These are phyloP conservation scores for Handroanthus guayacan DNA, from an alignment of 257 asterid genomes.

Conservation along the genomic window DNA sequence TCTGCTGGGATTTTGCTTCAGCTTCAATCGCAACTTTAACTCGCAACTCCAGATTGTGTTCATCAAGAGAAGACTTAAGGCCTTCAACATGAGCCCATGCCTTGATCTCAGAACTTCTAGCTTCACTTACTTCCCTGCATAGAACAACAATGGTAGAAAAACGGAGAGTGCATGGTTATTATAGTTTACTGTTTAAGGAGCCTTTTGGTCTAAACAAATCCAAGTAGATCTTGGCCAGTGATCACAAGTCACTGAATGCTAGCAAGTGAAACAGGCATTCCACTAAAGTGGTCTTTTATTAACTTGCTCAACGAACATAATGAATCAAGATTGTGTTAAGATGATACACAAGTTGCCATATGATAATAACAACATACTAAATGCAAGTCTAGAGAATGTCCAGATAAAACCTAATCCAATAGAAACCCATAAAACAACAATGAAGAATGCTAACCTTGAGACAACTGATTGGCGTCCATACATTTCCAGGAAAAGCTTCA, in stretches of 20 bases:
- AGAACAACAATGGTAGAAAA: conserved; percentile 37
- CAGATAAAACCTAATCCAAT: conserved; percentile 23
- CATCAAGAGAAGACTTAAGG: conserved; percentile 84
- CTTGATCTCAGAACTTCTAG: conserved; percentile 74
- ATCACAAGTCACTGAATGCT: conserved; percentile 21
- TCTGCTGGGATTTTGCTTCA: conserved; percentile 91
- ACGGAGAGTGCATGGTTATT: not conserved
- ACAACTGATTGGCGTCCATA: conserved; percentile 64
- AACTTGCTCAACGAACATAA: conserved; percentile 19
- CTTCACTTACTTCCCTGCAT: conserved; percentile 81
- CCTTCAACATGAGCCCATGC: conserved; percentile 92
- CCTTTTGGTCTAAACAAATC: conserved; percentile 4
- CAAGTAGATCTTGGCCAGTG: conserved; percentile 15
- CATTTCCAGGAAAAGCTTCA: conserved; percentile 81
- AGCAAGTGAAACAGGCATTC: conserved; percentile 15
- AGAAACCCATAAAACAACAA: conserved; percentile 10
- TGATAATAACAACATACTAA: not conserved
- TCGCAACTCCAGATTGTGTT: conserved; percentile 81
- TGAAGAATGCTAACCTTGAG: conserved; percentile 68
- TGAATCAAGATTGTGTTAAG: conserved; percentile 6
- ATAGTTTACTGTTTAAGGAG: conserved; percentile 14
- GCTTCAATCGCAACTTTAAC: conserved; percentile 97
- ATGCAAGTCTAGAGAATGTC: not conserved
- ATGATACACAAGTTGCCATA: conserved; percentile 6
- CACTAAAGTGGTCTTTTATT: conserved; percentile 6